A percentile compares a stretch with the other conserved stretches of the same genome.
Conservation (phyloP, 2,329 filamentous ascomycete genomes). For the Podosphaera fusca region DNA sequence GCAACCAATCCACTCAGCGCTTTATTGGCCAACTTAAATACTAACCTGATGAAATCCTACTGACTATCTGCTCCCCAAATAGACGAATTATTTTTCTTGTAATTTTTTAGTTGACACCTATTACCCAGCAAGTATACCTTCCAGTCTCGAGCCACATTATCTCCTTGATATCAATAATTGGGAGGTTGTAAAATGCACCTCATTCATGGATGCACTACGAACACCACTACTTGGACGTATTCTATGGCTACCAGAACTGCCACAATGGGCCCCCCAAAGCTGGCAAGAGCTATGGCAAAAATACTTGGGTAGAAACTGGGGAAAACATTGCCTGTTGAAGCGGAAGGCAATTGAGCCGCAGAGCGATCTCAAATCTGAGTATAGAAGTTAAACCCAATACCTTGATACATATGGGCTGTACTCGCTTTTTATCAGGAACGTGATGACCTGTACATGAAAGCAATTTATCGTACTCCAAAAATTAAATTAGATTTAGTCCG, state of each 20-base stretch:
- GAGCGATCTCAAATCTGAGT: too few relatives aligned
- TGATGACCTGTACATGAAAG: too few relatives aligned
- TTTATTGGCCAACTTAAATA: neutral
- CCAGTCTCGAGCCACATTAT: constrained; percentile 60
- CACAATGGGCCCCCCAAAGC: constrained; percentile 38
- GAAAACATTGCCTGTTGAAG: constrained; percentile 62
- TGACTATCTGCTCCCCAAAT: constrained; percentile 1
- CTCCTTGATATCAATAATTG: constrained; percentile 50
- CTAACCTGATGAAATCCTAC: neutral
- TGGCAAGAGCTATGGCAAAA: constrained; percentile 20
- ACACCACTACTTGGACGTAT: constrained; percentile 55
- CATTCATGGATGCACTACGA: constrained; percentile 57
- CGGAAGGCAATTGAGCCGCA: constrained; percentile 19
- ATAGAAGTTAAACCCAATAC: too few relatives aligned
- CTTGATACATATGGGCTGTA: too few relatives aligned
- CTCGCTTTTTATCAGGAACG: too few relatives aligned
- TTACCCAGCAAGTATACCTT: constrained; percentile 35
- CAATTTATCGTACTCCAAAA: too few relatives aligned
- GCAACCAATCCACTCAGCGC: constrained; percentile 9
- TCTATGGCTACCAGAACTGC: constrained; percentile 57
- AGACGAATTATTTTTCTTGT: constrained; percentile 50
- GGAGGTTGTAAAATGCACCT: constrained; percentile 52
- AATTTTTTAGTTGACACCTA: constrained; percentile 73
- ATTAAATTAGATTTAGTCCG: too few relatives aligned
- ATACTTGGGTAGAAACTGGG: constrained; percentile 42